Percentiles rank a stretch among this genome's conserved stretches.
Conservation (phyloP, 2,329 filamentous ascomycete genomes). For the Cladosporium sp. region DNA sequence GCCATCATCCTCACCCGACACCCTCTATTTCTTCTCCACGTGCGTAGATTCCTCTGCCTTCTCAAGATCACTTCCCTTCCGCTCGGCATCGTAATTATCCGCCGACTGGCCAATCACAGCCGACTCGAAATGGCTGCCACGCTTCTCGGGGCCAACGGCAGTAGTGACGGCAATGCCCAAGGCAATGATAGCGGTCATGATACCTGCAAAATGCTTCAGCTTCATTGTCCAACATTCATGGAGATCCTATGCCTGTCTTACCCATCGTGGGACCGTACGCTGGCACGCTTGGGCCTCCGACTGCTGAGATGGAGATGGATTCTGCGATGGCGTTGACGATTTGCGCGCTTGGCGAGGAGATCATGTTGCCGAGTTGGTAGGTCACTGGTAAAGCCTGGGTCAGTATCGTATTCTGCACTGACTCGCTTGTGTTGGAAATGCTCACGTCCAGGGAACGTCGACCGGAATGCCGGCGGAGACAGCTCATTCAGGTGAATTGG, state of each 20-base stretch:
- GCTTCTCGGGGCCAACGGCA: slow-evolving; percentile 67
- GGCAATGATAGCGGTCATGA: slow-evolving; percentile 71
- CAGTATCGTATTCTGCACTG: not conserved
- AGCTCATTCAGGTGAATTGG: slow-evolving; percentile 70
- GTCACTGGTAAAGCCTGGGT: slow-evolving; percentile 37
- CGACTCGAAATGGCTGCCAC: slow-evolving; percentile 63
- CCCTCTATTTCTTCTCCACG: slow-evolving; percentile 9
- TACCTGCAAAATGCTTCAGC: slow-evolving; percentile 14
- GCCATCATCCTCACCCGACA: not conserved
- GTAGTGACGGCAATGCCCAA: slow-evolving; percentile 62
- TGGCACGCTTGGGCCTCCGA: slow-evolving; percentile 53
- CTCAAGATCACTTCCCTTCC: slow-evolving; percentile 14
- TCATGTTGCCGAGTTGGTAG: slow-evolving; percentile 71
- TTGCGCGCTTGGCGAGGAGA: slow-evolving; percentile 65
- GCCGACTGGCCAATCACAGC: slow-evolving; percentile 31
- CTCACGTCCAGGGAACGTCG: slow-evolving; percentile 56
- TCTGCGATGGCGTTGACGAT: slow-evolving; percentile 73
- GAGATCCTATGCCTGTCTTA: not conserved
- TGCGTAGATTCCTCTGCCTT: slow-evolving; percentile 13
- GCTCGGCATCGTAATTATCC: slow-evolving; percentile 13
- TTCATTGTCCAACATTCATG: too few species aligned
- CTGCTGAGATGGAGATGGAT: slow-evolving; percentile 46
- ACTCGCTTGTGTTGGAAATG: not conserved
- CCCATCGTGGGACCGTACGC: slow-evolving; percentile 68
- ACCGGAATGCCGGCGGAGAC: slow-evolving; percentile 63